Evolutionary conservation across 2,329 filamentous ascomycete genomes (phyloP), one percentile per base, ranked within the genome.

Genomic region (Neodidymelliopsis sp.): DNA sequence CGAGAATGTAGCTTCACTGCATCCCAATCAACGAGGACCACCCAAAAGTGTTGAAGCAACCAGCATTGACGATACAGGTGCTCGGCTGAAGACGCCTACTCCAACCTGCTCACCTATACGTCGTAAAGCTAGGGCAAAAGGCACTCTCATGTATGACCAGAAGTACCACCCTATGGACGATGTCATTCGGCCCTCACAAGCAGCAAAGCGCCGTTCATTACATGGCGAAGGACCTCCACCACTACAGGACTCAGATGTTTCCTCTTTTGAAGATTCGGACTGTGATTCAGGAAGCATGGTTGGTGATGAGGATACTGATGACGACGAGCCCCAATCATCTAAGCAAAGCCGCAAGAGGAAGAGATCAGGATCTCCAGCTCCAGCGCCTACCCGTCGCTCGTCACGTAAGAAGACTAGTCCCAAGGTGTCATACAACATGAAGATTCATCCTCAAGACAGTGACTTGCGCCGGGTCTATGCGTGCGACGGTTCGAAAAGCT

Each of bases 91-190:
- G 30, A 40, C 4, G 1, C 15, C 29, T 4, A 23, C 11, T 3
- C 30, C 25, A 27, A 40, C 37, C 3, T 46, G 25, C 30, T 16
- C 37, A 3, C 33, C 33, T 6, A 23, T 6, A 18, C 49, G 36
- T n/a, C 41, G 42, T 19, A 46, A 42, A 9, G 13, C 49, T 7
- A 41, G 53, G 10, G 27, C 27, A 8, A 59, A 41, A 4, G 59
- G 47, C 19, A 58, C 60, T 24, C 60, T 70, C 4, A 35, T 54
- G 5, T 71, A 71, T 45, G 63, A 71, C 27, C 50, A 66, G 16
- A 66, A 60, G 42, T 72, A 69, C 27, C 69, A 72, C 43, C 69
- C 67, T 2, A 62, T 72, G 59, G 69, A 72, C 29, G 67, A 71
- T 7, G 40, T 46, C 33, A 51, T 67, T 6, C 57, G 57, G 8